Base-by-base conservation (phyloP, 1,139 yeast species). In the Petasospora fabianii region DNA sequence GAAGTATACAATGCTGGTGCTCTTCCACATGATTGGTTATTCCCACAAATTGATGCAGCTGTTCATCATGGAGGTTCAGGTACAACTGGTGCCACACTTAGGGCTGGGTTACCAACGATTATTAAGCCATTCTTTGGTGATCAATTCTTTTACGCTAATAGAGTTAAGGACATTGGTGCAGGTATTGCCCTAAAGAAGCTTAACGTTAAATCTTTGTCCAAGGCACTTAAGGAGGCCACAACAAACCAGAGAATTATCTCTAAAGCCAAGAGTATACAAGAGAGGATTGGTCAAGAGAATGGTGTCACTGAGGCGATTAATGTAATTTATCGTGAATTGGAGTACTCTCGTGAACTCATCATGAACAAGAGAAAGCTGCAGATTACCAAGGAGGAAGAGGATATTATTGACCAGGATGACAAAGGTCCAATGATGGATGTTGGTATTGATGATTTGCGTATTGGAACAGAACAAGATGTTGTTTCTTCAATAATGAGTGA, bases 11-110 rank as follows among this genome's bases (percentile, higher is more conserved):
- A 77, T 48, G 66, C 85, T 11, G 92, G 92, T 5, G 60, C 81
- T 11, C 69, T 86, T 16, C 96, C 97, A 1, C 98, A 90, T 59
- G 96, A 88, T 60, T 92, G 97, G 97, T 66, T 90, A 32, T 90
- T 90, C 61, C 84, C 92, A 0, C 78, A 76, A 48, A 69, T 92
- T 31, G 96, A 90, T 62, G 97, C 92, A 0, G 96, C 95, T 1
- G 96, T 90, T 5, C 98, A 90, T 56, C 98, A 90, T 60, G 98
- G 98, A 27, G 98, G 98, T 0, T 84, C 96, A 0, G 98, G 98
- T 2, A 87, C 97, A 0, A 88, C 97, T 0, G 98, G 98, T 10
- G 96, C 97, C 0, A 75, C 94, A 3, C 60, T 90, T 41, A 66
- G 92, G 46, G 84, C 87, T 9, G 98, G 97, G 0, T 59, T 84